phyloP scores from a whole-genome alignment of 495 filamentous ascomycete genomes.

The Mytilinidion resinicola region DNA sequence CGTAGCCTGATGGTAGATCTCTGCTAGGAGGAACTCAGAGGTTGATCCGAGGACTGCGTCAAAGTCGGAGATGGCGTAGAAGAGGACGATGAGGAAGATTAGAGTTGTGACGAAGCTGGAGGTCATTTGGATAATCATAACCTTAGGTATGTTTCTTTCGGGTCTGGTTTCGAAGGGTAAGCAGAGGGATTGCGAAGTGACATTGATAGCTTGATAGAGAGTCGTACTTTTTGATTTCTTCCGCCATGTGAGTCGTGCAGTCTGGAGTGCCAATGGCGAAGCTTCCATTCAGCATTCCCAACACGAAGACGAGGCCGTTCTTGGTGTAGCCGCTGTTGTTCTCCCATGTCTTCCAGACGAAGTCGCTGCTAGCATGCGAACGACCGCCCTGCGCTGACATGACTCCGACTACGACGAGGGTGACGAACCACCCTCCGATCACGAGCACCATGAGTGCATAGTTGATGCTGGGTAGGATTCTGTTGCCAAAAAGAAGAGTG shows the following conservation, averaged over 20 bases:
- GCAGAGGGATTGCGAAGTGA: background rate
- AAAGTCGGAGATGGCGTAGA: conserved; percentile 62
- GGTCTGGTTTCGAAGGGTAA: conserved; percentile 31
- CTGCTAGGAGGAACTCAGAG: conserved; percentile 60
- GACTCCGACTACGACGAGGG: conserved; percentile 63
- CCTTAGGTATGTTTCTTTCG: conserved; percentile 53
- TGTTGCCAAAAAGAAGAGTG: conserved; percentile 65
- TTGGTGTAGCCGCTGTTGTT: conserved; percentile 58
- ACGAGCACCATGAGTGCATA: conserved; percentile 56
- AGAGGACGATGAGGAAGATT: conserved; percentile 63
- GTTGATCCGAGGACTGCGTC: conserved; percentile 47
- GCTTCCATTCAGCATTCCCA: conserved; percentile 75
- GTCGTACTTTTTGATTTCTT: conserved; percentile 58
- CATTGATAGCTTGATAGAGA: background rate
- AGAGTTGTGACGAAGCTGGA: conserved; percentile 61
- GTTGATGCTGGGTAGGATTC: conserved; percentile 57
- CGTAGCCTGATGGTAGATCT: conserved; percentile 73
- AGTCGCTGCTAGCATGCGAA: conserved; percentile 24
- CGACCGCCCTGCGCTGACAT: conserved; percentile 52
- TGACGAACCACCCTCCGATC: conserved; percentile 60
- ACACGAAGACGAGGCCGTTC: conserved; percentile 66
- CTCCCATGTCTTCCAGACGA: conserved; percentile 30
- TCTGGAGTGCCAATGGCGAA: conserved; percentile 78
- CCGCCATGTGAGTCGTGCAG: conserved; percentile 63
- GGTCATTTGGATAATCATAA: conserved; percentile 36